Evolutionary conservation across 2,329 filamentous ascomycete genomes (phyloP).

Genomic region (Phaeosphaeria sp.): DNA sequence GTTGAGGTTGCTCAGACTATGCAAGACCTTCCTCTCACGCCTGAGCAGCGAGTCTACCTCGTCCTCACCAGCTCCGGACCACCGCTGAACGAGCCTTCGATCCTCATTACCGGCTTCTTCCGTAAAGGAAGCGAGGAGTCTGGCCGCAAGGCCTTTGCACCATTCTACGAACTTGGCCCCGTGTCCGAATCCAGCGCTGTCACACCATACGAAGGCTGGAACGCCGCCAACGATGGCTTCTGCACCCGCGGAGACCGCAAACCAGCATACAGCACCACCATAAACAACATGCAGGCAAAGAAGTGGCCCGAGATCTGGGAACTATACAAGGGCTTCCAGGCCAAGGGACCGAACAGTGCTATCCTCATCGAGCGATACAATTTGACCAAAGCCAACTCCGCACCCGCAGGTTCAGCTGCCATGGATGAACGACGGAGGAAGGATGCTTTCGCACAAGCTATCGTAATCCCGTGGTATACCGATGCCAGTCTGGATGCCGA

Average conservation of each 20-base stretch:
- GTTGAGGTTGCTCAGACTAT: conserved; percentile 45
- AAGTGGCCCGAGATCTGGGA: conserved; percentile 52
- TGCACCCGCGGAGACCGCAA: conserved; percentile 50
- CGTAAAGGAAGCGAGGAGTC: conserved; percentile 40
- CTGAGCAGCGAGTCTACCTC: conserved; percentile 46
- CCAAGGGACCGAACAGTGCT: conserved; percentile 39
- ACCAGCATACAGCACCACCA: conserved; percentile 45
- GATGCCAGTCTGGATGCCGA: conserved; percentile 43
- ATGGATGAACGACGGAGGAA: conserved; percentile 39
- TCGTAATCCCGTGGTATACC: conserved; percentile 51
- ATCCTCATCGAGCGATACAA: conserved; percentile 50
- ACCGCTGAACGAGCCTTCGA: conserved; percentile 24
- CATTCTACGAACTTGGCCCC: conserved; percentile 45
- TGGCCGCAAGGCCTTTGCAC: conserved; percentile 43
- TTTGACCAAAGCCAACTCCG: conserved; percentile 35
- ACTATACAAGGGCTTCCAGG: conserved; percentile 47
- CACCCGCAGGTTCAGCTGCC: conserved; percentile 21
- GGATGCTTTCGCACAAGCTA: conserved; percentile 45
- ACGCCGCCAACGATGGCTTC: conserved; percentile 47
- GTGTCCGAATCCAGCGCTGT: conserved; percentile 26
- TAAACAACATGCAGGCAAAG: conserved; percentile 42
- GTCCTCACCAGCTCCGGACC: conserved; percentile 38
- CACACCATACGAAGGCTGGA: conserved; percentile 49
- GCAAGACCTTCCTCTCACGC: conserved; percentile 45
- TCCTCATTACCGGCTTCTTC: conserved; percentile 43